Evolutionary conservation across 192 early-diverging fungal genomes (phyloP), one percentile per base, ranked within the genome.

Genomic region (Phlyctochytrium planicorne): DNA sequence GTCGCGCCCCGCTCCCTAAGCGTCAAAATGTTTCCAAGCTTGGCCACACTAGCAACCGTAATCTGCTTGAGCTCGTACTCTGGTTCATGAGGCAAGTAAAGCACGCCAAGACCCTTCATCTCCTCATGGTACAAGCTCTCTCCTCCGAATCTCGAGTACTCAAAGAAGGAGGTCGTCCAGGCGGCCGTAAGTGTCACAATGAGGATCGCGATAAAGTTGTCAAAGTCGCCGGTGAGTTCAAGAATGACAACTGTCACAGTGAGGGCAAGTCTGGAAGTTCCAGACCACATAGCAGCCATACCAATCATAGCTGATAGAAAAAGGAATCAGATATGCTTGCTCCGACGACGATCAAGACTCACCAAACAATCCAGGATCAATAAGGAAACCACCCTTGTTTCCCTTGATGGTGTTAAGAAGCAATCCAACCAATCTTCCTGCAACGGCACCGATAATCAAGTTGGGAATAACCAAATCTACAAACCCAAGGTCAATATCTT

Each of bases 381-480:
- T n/a, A 30, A 37, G 0, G 3, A 29, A 59, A 3, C 4, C 0
- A 23, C 37, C 59, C 34, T 31, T 35, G 2, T 50, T 64, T 3
- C 56, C 34, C 30, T 73, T 36, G 25, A 78, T 60, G 20, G 31
- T 17, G 70, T 78, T 76, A 33, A 77, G 30, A 53, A 34, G 10
- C 0, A 78, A 14, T 1, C 72, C 77, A 25, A 67, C 40, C 29
- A 78, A n/a, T 12, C 77, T 63, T 1, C 77, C 77, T 1, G 69
- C 63, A 3, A 36, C 50, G 14, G 77, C 77, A n/a, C 77, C 77
- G 14, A 76, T 75, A 35, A 78, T 78, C 47, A 78, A 32, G 50
- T 78, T 78, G 20, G 77, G 77, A 53, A 78, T 63, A 30, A 78
- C 76, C 53, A 74, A 34, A 65, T 75, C 65, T 70, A 71, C 1